Base-by-base conservation (phyloP, 306 rosid genomes). In the Dryas octopetala region DNA sequence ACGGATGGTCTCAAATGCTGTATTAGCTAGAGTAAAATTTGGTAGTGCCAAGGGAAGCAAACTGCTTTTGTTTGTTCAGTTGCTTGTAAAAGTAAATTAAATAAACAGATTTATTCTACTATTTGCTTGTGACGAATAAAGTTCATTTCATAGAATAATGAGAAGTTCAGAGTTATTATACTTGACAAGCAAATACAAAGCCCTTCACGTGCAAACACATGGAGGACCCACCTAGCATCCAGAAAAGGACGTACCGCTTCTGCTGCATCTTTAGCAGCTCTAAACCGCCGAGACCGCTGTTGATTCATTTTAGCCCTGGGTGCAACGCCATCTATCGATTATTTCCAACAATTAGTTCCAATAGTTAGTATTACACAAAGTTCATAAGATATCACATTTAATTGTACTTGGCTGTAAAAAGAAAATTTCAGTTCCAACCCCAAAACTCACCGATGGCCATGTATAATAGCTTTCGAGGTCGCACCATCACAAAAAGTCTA, bases 241-340 rank as follows among this genome's bases (percentile, higher is more conserved):
- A 84, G 58, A 84, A 71, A 76, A 79, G 77, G 63, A 85, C 93
- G 67, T 86, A 96, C 98, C 82, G 98, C 87, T 28, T 90, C 98
- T 65, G 91, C 67, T 57, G 99, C 98, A 78, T 96, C 99, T 87
- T 96, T 96, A 12, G 98, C 97, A 51, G 99, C 83, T 82, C 97
- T 89, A 83, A 96, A 96, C 63, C 99, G 91, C 74, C 99, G 88
- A 71, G 98, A 92, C 51, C 99, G 79, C 51, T 92, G 99, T 74
- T 96, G 99, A 76, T 92, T 96, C 99, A 96, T 96, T 81, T 96
- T 96, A n/a, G 99, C 99, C 89, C 99, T 89, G 3, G 99, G 99
- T 57, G 99, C 99, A 87, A 96, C 99, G 78, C 99, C 99, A 79
- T 96, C 99, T 96, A 83, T 62, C 73, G 80, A 58, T 73, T 49